phyloP scores from a whole-genome alignment of 2,329 filamentous ascomycete species.

The Cytospora chrysosperma region DNA sequence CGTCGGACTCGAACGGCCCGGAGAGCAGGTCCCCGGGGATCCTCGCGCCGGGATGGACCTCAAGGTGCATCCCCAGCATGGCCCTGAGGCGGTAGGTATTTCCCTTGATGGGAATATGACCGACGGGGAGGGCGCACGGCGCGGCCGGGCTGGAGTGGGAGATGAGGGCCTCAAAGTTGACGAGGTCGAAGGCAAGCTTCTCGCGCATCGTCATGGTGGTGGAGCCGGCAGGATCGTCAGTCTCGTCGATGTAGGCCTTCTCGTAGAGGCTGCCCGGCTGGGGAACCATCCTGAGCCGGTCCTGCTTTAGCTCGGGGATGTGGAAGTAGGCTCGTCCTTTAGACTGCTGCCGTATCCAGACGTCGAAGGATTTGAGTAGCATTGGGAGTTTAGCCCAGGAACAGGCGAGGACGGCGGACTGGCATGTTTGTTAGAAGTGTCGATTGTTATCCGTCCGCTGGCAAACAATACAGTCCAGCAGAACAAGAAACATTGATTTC shows the following conservation, averaged over 20 bases:
- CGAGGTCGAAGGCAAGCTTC: constrained; percentile 19
- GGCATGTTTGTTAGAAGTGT: neutral
- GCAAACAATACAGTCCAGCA: neutral
- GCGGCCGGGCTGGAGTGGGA: neutral
- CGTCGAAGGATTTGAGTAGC: constrained; percentile 48
- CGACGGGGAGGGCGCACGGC: neutral
- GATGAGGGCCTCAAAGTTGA: constrained; percentile 4
- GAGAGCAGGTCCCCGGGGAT: constrained; percentile 32
- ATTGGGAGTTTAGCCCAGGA: constrained; percentile 46
- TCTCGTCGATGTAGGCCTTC: constrained; percentile 9
- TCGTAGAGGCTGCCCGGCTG: constrained; percentile 22
- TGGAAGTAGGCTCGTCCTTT: constrained; percentile 33
- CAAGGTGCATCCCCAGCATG: constrained; percentile 24
- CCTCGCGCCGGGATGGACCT: constrained; percentile 28
- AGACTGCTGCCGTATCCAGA: constrained; percentile 44
- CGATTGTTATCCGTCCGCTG: neutral
- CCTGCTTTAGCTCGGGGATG: constrained; percentile 11
- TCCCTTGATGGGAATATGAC: neutral
- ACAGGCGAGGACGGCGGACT: constrained; percentile 41
- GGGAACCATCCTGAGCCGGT: constrained; percentile 9
- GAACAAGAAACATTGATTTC: neutral
- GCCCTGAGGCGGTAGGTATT: constrained; percentile 1
- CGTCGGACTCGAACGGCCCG: constrained; percentile 27
- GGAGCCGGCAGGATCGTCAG: neutral
- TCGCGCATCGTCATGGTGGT: constrained; percentile 17